Evolutionary conservation across 495 filamentous ascomycete species (phyloP), one percentile per base, ranked within the genome.

Genomic region (Aspergillus biplanus): DNA sequence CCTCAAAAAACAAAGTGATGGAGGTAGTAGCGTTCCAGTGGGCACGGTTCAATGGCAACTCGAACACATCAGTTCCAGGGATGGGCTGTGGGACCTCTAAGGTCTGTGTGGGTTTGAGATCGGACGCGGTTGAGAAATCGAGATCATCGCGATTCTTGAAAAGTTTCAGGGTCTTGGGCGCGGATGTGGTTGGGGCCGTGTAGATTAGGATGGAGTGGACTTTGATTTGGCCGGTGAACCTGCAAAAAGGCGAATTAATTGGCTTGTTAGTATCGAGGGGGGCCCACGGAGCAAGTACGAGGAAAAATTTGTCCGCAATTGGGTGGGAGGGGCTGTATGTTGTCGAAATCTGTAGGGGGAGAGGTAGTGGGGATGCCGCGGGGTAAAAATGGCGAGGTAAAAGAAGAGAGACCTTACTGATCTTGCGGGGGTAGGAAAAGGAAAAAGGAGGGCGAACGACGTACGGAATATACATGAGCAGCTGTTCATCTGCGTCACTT

Each of bases 141-240:
- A 98, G 74, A 73, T 93, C 87, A 59, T 92, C 86, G 34, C 87
- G 85, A 81, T 99, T 97, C 76, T 89, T 82, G 76, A 90, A 93
- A 31, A 98, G 76, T 68, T 91, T 92, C 39, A 97, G 74, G 9
- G 90, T 96, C 54, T 83, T 83, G 0, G 96, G 95, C n/a, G 94
- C 91, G 56, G 82, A 86, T 52, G 76, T 63, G 4, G 87, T 87
- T 52, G 84, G 79, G 3, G 90, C 90, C 3, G 91, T 90, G 69
- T 93, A 91, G 32, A 98, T 71, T 32, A 97, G 83, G 66, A 98
- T 86, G 18, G 90, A 87, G 75, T 98, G 93, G 0, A 99, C 86
- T 73, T 93, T 96, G 61, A 97, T 85, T 75, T 96, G 92, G 63
- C 90, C 94, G 32, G 92, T 92, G 80, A 99, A 99, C 33, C 95